Conservation (phyloP, 2,329 filamentous ascomycete genomes). For the Ophiostoma montium region DNA sequence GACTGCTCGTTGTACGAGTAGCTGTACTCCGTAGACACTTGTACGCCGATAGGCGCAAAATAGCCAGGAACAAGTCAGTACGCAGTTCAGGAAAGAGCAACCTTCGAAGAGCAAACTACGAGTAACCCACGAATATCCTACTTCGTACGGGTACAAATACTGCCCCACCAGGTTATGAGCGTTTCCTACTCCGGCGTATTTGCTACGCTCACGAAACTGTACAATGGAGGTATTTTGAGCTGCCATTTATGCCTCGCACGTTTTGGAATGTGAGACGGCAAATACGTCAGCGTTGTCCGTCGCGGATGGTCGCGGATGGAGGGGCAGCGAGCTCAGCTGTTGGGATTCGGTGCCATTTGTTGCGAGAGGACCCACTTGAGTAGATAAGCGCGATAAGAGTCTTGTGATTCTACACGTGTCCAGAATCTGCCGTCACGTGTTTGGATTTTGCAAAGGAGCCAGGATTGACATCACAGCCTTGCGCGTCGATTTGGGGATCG, state of each 20-base stretch:
- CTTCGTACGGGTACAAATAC: too few species aligned
- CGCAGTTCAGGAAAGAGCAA: not conserved
- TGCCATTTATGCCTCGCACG: too few species aligned
- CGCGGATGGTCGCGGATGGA: not conserved
- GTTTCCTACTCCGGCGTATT: too few species aligned
- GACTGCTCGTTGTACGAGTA: too few species aligned
- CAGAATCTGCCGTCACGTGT: not conserved
- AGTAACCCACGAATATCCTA: too few species aligned
- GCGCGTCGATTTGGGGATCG: not conserved
- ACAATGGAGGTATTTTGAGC: too few species aligned
- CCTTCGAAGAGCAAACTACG: too few species aligned
- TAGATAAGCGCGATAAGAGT: not conserved
- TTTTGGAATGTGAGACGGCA: not conserved
- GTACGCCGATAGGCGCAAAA: too few species aligned
- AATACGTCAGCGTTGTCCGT: not conserved
- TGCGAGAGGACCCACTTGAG: not conserved
- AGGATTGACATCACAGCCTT: not conserved
- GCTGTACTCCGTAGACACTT: too few species aligned
- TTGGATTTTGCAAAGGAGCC: not conserved
- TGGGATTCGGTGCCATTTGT: conserved; percentile 1
- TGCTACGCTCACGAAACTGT: too few species aligned
- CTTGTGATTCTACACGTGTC: not conserved
- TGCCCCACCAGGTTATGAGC: too few species aligned
- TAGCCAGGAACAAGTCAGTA: too few species aligned
- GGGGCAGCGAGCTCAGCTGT: not conserved